Evolutionary conservation across 345 rosid species (phyloP), one percentile per base, ranked within the genome.

Genomic region (Eucalyptus regnans): DNA sequence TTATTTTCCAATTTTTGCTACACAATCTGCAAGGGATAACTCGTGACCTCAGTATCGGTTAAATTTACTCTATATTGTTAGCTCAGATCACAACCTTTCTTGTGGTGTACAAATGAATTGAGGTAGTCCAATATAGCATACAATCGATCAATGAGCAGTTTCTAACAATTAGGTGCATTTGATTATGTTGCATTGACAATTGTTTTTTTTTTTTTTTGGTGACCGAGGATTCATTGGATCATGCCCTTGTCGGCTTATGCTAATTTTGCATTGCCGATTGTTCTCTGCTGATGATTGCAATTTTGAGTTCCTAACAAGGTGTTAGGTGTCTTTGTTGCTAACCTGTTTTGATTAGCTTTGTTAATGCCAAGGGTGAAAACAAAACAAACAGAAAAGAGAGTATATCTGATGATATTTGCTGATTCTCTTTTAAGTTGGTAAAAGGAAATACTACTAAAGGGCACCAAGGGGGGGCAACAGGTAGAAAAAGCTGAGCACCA

Each of bases 401-500:
- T 11, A 23, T 9, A 12, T 12, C 7, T 11, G 31, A 60, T 60
- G 66, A 60, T 25, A 27, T 11, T 60, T 29, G 16, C 31, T 27
- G 31, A 27, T 1, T 1, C n/a, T 12, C 29, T 27, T 12, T 27
- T 11, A 9, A 13, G 12, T 27, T 27, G 66, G 16, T 25, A 5
- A 27, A 60, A 60, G 31, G 2, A 60, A 60, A 60, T 60, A 60
- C 15, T 60, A 27, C 0, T 27, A 20, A 54, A 8, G 14, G 14
- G 15, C 5, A 1, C 31, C 66, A 11, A 5, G n/a, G n/a, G n/a
- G 7, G 15, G n/a, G n/a, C 18, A 15, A 50, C 1, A 14, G 18
- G 52, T 50, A 15, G 52, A 50, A 50, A 50, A 50, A 50, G 52
- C 18, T 15, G 18, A 50, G 52, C 52, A 50, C 18, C 58, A 54